Base-by-base conservation (phyloP, 1,284 basidiomycete genomes). In the Stereum hirsutum region DNA sequence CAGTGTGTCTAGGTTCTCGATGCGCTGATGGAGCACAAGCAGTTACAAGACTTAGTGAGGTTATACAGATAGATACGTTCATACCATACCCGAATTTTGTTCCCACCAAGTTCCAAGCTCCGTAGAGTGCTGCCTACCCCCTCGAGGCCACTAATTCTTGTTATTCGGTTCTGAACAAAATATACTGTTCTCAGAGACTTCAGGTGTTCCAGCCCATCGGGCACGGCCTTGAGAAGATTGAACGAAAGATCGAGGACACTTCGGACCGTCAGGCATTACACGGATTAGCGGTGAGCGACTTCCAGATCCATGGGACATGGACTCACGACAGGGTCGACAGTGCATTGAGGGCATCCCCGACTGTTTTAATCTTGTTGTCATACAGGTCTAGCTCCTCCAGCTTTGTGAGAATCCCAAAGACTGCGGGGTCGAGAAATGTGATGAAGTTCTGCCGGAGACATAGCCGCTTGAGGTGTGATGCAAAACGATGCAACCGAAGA, bases 121-220 rank as follows among this genome's bases (percentile, higher is more conserved):
- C 76, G 75, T 46, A 98, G 59, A 2, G 77, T 80, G 0, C 68
- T 65, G 20, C 79, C 79, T 43, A 84, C 58, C 32, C 74, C 62
- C 46, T 72, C 63, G 6, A 93, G 62, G 34, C 82, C 72, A 11
- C 74, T 71, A 37, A 99, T 88, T 45, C 75, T 77, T 5, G 80
- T 77, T 53, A 99, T 95, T 64, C 89, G 89, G 67, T 99, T 98
- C 64, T 99, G 95, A 2, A 99, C 90, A 54, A 99, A 90, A 65
- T 92, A 99, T 19, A 96, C 70, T 0, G 88, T 89, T 41, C 74
- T 67, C 25, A 96, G 71, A 2, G 77, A 73, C 2, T 66, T 67
- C 1, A 94, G 66, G 41, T 69, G 63, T 6, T 70, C 64, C 15
- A 89, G 58, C 4, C 69, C 65, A 30, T 81, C 74, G 1, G 92